Evolutionary conservation across 345 rosid genomes (phyloP), one percentile per base, ranked within the genome.

Genomic region (Viola odorata): DNA sequence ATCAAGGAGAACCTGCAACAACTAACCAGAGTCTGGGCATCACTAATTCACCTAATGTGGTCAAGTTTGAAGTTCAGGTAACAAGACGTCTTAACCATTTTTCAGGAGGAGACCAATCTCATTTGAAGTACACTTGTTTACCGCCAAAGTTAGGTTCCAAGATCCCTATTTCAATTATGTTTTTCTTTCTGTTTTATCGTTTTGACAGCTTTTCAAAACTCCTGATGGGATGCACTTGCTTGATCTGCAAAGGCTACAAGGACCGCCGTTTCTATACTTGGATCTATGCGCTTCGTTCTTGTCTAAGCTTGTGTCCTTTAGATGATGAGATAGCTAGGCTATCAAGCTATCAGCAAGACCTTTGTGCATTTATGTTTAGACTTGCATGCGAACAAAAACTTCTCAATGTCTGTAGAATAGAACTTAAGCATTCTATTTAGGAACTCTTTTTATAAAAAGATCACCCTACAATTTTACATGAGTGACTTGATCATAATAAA

Each of bases 271-370:
- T 73, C 87, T 92, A 9, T 87, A 87, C 75, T 73, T 92, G 78
- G 98, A 92, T 73, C 88, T 92, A 44, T 92, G 96, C 17, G 92
- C 98, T n/a, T n/a, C n/a, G n/a, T n/a, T n/a, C n/a, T n/a, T n/a
- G n/a, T n/a, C n/a, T n/a, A n/a, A n/a, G n/a, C n/a, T n/a, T n/a
- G n/a, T n/a, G n/a, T n/a, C n/a, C n/a, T n/a, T n/a, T n/a, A n/a
- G n/a, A n/a, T n/a, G n/a, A n/a, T n/a, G n/a, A n/a, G n/a, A n/a
- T n/a, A n/a, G n/a, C n/a, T n/a, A n/a, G n/a, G n/a, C n/a, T n/a
- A n/a, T n/a, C n/a, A n/a, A n/a, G n/a, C n/a, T n/a, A n/a, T n/a
- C n/a, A n/a, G n/a, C n/a, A n/a, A n/a, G n/a, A n/a, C n/a, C n/a
- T n/a, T n/a, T n/a, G n/a, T n/a, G n/a, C n/a, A n/a, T n/a, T n/a